Conservation (phyloP, 129 eudicot genomes). For the Heracleum sosnowskyi region DNA sequence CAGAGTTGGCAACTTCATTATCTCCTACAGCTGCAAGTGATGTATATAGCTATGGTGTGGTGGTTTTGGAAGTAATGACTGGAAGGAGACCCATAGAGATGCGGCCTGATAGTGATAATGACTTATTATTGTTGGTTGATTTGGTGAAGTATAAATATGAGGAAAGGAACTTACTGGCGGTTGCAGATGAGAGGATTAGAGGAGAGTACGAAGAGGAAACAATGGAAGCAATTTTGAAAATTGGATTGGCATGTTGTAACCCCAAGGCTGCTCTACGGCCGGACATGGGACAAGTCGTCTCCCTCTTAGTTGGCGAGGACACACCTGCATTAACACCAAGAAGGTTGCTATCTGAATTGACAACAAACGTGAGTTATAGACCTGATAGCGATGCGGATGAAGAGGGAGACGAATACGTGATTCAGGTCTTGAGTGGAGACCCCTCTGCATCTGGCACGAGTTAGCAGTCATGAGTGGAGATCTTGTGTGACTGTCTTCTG, state of each 20-base stretch:
- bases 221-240: constrained; percentile 59
- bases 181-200: constrained; percentile 60
- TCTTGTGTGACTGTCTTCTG: not conserved
- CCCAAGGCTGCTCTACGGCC: constrained; percentile 29
- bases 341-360: constrained; percentile 25
- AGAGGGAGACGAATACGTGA: not conserved
- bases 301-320: constrained; percentile 5
- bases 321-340: constrained; percentile 18
- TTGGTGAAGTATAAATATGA: constrained; percentile 57
- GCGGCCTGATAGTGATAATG: constrained; percentile 47
- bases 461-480: not conserved
- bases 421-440: too few species aligned
- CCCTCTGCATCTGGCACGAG: not conserved
- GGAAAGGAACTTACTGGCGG: constrained; percentile 41
- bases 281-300: constrained; percentile 7
- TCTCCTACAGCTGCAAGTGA: constrained; percentile 62
- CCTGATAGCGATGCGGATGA: constrained; percentile 14
- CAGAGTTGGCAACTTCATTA: constrained; percentile 63
- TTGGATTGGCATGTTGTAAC: constrained; percentile 79
- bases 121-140: constrained; percentile 54
- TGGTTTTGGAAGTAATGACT: constrained; percentile 37
- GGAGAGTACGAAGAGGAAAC: constrained; percentile 60
- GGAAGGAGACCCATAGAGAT: constrained; percentile 46
- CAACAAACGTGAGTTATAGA: not conserved
- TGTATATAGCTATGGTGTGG: constrained; percentile 75